Conservation (phyloP, 2,329 filamentous ascomycete species). For the Aureobasidium mangrovei region DNA sequence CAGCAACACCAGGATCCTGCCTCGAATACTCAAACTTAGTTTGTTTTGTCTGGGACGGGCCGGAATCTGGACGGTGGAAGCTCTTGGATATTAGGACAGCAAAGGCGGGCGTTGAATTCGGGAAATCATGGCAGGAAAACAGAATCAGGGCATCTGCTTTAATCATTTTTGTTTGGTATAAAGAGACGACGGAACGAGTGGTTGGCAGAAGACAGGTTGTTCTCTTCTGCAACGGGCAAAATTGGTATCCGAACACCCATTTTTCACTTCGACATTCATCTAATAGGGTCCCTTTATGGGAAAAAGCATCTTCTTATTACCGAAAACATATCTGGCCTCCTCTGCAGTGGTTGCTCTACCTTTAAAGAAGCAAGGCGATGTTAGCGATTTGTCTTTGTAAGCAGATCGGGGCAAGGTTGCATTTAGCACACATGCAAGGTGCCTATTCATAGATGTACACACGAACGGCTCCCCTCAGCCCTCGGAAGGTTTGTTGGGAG, state of each 20-base stretch:
- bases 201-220: not conserved
- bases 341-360: no score
- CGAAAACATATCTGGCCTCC: not conserved
- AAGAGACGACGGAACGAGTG: not conserved
- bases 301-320: not conserved
- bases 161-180: not conserved
- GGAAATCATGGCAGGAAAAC: not conserved
- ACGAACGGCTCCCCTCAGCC: not conserved
- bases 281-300: not conserved
- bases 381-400: no score
- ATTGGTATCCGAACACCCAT: conserved; percentile 5
- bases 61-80: not conserved
- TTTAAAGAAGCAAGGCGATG: no score
- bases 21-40: conserved; percentile 5
- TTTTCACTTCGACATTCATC: not conserved
- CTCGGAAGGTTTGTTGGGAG: not conserved
- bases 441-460: conserved; percentile 6
- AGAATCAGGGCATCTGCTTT: not conserved
- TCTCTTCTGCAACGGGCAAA: not conserved
- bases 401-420: not conserved
- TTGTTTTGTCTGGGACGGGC: not conserved
- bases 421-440: not conserved
- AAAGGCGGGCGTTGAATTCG: not conserved
- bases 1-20: not conserved
- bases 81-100: not conserved